Evolutionary conservation across 345 rosid species (phyloP).

Genomic region (Eucalyptus leucophloia): DNA sequence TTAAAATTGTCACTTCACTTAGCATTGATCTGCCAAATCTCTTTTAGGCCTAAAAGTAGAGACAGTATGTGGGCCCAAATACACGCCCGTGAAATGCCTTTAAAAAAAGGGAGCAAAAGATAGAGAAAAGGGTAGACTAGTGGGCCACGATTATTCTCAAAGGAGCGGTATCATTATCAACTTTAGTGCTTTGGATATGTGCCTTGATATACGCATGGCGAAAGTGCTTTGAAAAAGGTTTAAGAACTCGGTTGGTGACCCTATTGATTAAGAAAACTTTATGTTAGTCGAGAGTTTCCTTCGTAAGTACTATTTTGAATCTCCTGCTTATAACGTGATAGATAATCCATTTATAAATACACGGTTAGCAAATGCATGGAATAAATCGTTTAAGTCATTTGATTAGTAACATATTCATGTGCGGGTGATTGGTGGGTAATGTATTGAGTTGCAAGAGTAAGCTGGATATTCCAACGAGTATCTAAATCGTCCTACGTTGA

Average conservation of each 20-base stretch:
- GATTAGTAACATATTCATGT: neutral
- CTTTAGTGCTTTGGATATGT: neutral
- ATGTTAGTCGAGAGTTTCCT: neutral
- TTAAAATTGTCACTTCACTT: neutral
- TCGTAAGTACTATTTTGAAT: neutral
- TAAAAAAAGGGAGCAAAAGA: neutral
- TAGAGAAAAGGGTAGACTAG: neutral
- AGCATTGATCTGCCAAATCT: neutral
- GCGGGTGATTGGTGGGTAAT: neutral
- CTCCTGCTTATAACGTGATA: accelerated
- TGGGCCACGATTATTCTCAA: neutral
- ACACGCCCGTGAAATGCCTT: neutral
- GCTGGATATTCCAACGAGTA: neutral
- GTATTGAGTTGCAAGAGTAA: neutral
- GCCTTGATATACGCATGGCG: neutral
- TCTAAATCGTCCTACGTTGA: neutral
- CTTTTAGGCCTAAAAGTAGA: neutral
- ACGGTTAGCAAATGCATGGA: accelerated
- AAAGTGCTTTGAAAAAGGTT: neutral
- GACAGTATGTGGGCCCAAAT: neutral
- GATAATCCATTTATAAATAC: neutral
- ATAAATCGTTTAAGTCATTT: neutral
- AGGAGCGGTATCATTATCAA: neutral
- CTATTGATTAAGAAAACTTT: neutral
- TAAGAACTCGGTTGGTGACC: neutral